These are phyloP conservation scores for Fusarium cicatricum DNA, from an alignment of 2,329 filamentous ascomycete species.

Conservation along the genomic window DNA sequence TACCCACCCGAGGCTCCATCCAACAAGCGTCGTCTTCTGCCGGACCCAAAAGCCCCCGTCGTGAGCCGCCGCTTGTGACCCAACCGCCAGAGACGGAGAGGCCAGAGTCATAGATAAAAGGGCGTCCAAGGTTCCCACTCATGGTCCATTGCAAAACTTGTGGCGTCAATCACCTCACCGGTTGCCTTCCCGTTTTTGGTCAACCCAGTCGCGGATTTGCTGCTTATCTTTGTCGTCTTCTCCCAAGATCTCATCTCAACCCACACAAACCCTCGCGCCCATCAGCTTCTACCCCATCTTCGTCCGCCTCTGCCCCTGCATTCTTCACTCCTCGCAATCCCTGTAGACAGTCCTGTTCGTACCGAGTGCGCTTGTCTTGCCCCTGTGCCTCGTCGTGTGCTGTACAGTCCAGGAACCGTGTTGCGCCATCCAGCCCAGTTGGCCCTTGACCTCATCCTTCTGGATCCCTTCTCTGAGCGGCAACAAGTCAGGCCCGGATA, in stretches of 20 bases:
- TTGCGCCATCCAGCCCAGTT: conserved; percentile 8
- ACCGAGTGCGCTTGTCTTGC: conserved; percentile 6
- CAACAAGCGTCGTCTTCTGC: conserved; percentile 17
- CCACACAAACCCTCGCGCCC: conserved; percentile 20
- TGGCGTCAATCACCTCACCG: conserved; percentile 42
- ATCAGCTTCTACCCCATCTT: conserved; percentile 22
- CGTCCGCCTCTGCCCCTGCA: conserved; percentile 18
- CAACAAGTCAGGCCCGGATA: conserved; percentile 23
- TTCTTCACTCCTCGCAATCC: background rate
- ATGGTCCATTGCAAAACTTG: conserved; percentile 37
- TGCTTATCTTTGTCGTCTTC: conserved; percentile 15
- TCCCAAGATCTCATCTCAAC: conserved; percentile 18
- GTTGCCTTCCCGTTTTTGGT: conserved; percentile 26
- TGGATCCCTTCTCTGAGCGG: conserved; percentile 12
- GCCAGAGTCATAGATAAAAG: conserved; percentile 21
- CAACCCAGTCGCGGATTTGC: conserved; percentile 24
- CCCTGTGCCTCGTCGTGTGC: conserved; percentile 15
- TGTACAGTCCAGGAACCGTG: conserved; percentile 7
- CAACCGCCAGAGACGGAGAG: background rate
- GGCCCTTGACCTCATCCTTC: conserved; percentile 15
- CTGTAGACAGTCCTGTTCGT: conserved; percentile 9
- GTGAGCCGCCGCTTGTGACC: background rate
- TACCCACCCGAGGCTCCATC: conserved; percentile 11
- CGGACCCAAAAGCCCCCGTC: conserved; percentile 5
- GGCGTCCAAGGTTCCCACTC: conserved; percentile 27